Percentiles rank a stretch among this genome's conserved stretches.
Evolutionary conservation across 2,329 filamentous ascomycete species (phyloP).

Genomic region (Arthroderma sp.): DNA sequence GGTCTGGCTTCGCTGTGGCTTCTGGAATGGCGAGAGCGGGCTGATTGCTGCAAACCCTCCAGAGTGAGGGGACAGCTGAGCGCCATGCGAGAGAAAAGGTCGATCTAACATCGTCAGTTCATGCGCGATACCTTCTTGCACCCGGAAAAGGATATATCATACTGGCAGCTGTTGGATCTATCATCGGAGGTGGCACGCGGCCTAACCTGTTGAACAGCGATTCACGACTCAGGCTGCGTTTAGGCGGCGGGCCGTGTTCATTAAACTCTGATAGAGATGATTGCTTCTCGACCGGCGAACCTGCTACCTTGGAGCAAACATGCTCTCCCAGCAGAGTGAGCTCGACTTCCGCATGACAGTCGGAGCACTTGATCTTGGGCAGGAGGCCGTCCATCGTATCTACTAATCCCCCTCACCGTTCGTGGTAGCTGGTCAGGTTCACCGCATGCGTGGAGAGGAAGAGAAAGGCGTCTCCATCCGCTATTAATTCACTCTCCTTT

Average conservation of each 20-base stretch:
- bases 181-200: constrained; percentile 41
- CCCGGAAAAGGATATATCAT: constrained; percentile 20
- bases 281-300: neutral
- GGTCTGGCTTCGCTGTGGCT: constrained; percentile 29
- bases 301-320: constrained; percentile 44
- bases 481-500: neutral
- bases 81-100: constrained; percentile 40
- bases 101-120: constrained; percentile 23
- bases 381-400: constrained; percentile 46
- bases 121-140: too few species aligned
- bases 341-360: constrained; percentile 63
- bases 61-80: constrained; percentile 39
- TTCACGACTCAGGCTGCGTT: constrained; percentile 5
- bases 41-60: constrained; percentile 24
- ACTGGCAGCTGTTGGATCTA: constrained; percentile 49
- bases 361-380: constrained; percentile 79
- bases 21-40: constrained; percentile 41
- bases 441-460: neutral
- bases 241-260: constrained; percentile 7
- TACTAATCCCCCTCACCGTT: neutral
- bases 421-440: neutral
- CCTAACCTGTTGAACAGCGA: constrained; percentile 27
- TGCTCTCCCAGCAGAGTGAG: constrained; percentile 82
- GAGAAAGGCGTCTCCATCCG: neutral
- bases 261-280: neutral